A percentile compares a stretch with the other conserved stretches of the same genome.
Conservation (phyloP, 768 basidiomycete genomes). For the Cubamyces sp. region DNA sequence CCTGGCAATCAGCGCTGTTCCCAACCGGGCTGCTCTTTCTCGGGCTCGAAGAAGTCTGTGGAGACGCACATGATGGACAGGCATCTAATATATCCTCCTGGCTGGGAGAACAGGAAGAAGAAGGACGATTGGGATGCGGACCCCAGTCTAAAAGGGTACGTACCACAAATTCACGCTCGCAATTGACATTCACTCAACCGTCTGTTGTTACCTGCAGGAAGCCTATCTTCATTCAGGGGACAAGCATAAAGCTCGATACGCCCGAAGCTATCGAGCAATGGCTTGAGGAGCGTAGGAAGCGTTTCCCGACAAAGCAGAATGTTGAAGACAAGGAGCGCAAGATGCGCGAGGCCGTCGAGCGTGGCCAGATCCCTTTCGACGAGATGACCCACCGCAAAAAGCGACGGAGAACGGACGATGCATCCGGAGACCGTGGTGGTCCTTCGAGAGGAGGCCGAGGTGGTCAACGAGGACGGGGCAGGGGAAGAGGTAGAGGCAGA, state of each 20-base stretch:
- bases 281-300: conserved; percentile 86
- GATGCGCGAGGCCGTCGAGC: conserved; percentile 74
- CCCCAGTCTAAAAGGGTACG: conserved; percentile 77
- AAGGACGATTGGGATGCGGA: conserved; percentile 80
- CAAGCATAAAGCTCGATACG: conserved; percentile 73
- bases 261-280: conserved; percentile 83
- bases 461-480: conserved; percentile 35
- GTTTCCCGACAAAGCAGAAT: conserved; percentile 75
- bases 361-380: conserved; percentile 68
- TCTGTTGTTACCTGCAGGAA: conserved; percentile 49
- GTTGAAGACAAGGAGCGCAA: conserved; percentile 84
- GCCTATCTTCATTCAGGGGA: conserved; percentile 76
- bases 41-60: conserved; percentile 65
- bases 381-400: conserved; percentile 50
- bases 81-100: conserved; percentile 81
- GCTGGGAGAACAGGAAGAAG: conserved; percentile 62
- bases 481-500: conserved; percentile 34
- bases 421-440: conserved; percentile 8
- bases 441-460: conserved; percentile 34
- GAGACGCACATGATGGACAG: conserved; percentile 89
- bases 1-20: conserved; percentile 64
- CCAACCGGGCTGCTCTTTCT: conserved; percentile 66
- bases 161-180: neutral
- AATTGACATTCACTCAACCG: neutral
- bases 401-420: conserved; percentile 42